phyloP scores from a whole-genome alignment of 495 filamentous ascomycete species.

The Choiromyces venosus region DNA sequence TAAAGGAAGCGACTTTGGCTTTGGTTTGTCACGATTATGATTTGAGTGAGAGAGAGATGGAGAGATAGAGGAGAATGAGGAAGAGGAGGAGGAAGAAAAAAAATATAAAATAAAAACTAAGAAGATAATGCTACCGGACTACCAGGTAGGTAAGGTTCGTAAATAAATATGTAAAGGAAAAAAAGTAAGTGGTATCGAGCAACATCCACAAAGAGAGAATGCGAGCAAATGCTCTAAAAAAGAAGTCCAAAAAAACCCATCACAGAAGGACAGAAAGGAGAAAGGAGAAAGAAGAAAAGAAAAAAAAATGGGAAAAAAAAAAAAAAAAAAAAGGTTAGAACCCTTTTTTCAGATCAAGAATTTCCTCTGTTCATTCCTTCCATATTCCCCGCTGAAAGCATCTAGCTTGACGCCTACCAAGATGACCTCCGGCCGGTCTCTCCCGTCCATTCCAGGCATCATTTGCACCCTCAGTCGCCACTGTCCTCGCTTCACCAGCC shows the following conservation, averaged over 20 bases:
- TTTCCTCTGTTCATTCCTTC: conserved; percentile 60
- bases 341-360: conserved; percentile 54
- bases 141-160: background rate
- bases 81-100: background rate
- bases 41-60: background rate
- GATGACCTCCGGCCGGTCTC: conserved; percentile 56
- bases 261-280: background rate
- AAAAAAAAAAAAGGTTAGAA: conserved; percentile 3
- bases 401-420: conserved; percentile 78
- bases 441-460: conserved; percentile 42
- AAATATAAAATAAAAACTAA: conserved; percentile 1
- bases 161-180: background rate
- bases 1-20: background rate
- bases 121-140: conserved; percentile 3
- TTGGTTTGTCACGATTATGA: background rate
- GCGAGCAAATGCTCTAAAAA: background rate
- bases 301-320: background rate
- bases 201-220: background rate
- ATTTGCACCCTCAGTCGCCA: conserved; percentile 70
- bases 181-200: background rate
- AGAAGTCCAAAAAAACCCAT: background rate
- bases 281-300: background rate
- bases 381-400: conserved; percentile 60
- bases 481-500: conserved; percentile 71
- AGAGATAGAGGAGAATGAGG: background rate